Conservation (phyloP, 352 stramenopile genomes). For the Phytophthora citrophthora region DNA sequence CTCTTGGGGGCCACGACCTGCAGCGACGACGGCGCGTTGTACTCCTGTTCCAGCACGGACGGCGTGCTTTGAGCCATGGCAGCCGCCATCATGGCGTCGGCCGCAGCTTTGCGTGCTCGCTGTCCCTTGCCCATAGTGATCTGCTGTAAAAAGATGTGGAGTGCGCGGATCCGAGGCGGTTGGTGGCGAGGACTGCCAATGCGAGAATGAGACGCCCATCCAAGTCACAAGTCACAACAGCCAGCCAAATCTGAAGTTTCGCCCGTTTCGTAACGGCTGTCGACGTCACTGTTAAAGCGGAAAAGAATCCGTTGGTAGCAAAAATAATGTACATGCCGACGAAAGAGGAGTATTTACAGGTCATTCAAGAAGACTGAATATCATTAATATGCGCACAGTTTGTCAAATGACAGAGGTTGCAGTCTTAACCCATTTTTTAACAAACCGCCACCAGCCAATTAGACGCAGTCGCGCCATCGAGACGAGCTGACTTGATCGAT, state of each 20-base stretch:
- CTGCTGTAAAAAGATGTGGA: conserved; percentile 5
- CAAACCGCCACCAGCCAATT: conserved; percentile 24
- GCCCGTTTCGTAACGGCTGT: conserved; percentile 23
- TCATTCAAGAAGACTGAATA: background rate
- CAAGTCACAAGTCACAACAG: conserved; percentile 8
- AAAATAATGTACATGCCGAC: background rate
- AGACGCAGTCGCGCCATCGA: conserved; percentile 2
- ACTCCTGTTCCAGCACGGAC: conserved; percentile 42
- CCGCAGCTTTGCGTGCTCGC: conserved; percentile 60
- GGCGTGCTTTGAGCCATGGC: conserved; percentile 40
- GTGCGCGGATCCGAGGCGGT: conserved; percentile 9
- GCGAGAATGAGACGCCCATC: conserved; percentile 23
- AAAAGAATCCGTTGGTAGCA: conserved; percentile 9
- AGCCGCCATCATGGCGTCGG: conserved; percentile 49
- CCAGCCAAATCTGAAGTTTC: conserved; percentile 27
- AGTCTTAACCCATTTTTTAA: conserved; percentile 10
- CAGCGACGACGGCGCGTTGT: conserved; percentile 24
- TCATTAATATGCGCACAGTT: background rate
- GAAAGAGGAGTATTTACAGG: conserved; percentile 1
- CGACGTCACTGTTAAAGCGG: conserved; percentile 29
- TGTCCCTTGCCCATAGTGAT: conserved; percentile 75
- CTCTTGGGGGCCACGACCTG: conserved; percentile 25
- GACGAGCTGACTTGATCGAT: conserved; percentile 13
- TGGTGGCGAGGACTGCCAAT: conserved; percentile 18
- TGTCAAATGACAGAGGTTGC: background rate